Base-by-base conservation (phyloP, 352 stramenopile genomes). In the Globisporangium cylindrosporum region DNA sequence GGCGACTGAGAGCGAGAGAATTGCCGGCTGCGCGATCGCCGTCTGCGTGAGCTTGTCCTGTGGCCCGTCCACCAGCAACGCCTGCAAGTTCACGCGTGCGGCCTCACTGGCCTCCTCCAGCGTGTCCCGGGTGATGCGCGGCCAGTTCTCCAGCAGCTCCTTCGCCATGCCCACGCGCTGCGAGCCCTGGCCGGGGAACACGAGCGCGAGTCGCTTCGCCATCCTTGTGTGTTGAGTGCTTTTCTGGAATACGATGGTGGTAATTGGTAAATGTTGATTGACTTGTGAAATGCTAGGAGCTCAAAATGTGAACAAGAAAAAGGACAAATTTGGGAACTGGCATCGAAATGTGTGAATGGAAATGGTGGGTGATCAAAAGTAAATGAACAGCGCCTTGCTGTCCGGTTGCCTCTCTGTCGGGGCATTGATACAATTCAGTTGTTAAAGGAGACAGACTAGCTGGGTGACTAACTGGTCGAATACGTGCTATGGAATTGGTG, bases 101-200 rank as follows among this genome's bases (percentile, higher is more conserved):
- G 80, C 84, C 70, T 95, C 88, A 59, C 88, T 92, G 9, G 86
- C 88, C 67, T 95, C 89, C 24, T 91, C 83, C n/a, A 94, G 70
- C 55, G 85, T 75, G 51, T 88, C 77, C 18, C 75, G 68, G 7
- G 84, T 75, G 22, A 84, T 53, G 34, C 75, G 81, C 51, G 77
- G 76, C 85, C 89, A 97, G 41, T 86, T 78, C n/a, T 76, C 71
- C 41, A 93, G 74, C 68, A 95, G 73, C 53, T 94, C 88, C 60
- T 79, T 83, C 12, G 73, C 78, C 86, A 95, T 95, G 46, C 89
- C 88, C 46, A 86, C 85, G 62, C 82, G 75, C 72, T 97, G 89
- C 64, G 81, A 92, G 70, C 89, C 89, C 69, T 97, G 89, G 0
- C 89, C 89, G 20, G 89, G 88, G 73, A 95, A 97, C 71, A 93